Evolutionary conservation across 2,329 filamentous ascomycete species (phyloP), one percentile per base, ranked within the genome.

Genomic region (Alternaria conjuncta): DNA sequence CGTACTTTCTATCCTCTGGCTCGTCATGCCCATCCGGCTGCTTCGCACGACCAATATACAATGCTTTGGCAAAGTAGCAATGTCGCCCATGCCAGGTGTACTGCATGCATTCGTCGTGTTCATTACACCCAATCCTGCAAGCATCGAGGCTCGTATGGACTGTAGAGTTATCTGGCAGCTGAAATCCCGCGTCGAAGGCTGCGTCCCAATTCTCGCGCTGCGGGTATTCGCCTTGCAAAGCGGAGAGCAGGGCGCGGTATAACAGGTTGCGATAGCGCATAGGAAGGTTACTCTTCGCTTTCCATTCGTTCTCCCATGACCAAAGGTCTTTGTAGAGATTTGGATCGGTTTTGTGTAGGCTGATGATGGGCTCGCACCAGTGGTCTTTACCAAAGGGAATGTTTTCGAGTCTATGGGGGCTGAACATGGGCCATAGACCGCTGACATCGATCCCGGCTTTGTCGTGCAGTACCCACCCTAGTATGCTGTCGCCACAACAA

Each of bases 401-500:
- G 2, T n/a, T n/a, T 36, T 36, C 32, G 32, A 36, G 32, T n/a
- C 15, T 5, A 36, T 36, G 32, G 2, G 32, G 32, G 32, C 32
- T 36, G 32, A 36, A 36, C 15, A 36, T 36, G 15, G 32, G 32
- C 15, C 32, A 36, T n/a, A 36, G 7, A 36, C 32, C 32, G 32
- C 32, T 36, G 32, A 36, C 3, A 9, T 36, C 32, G 6, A 36
- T 15, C 3, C 32, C 51, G 10, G 18, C 23, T 15, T 46, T 46
- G 44, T 46, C 44, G 0, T 46, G 44, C 21, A 46, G 44, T 8
- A 21, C 44, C 44, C 44, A 46, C 15, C 44, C 44, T 23, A 46
- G 20, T 25, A 46, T 46, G 23, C 44, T 46, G 44, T 46, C 44
- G 44, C 44, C 44, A 25, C 44, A 46, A 23, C 44, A 46, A 25